Percentiles rank a stretch among this genome's conserved stretches.
phyloP scores from a whole-genome alignment of 805 yeast species.

The Wickerhamomyces tratensis region DNA sequence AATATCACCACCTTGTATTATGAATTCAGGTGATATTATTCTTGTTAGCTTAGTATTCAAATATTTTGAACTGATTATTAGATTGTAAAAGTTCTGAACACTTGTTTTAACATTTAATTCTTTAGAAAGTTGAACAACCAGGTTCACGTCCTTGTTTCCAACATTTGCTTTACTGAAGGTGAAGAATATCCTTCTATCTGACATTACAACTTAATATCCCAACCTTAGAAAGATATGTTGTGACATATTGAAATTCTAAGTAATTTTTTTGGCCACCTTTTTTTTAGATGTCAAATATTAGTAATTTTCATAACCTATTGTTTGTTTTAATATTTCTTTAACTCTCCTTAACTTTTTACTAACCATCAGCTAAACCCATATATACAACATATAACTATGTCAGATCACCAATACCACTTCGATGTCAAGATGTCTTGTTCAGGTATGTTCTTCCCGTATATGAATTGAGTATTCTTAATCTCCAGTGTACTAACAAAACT shows the following conservation, averaged over 20 bases:
- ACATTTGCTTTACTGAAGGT: not conserved
- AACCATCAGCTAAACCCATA: not conserved
- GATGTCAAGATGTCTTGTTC: constrained; percentile 81
- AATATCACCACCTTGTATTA: constrained; percentile 1
- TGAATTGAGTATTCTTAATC: not conserved
- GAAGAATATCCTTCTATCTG: not conserved
- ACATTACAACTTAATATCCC: not conserved
- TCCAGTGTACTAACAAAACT: not conserved
- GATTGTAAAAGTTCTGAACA: not conserved
- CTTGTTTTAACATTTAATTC: not conserved
- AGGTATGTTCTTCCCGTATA: constrained; percentile 24
- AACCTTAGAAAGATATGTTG: too few species aligned
- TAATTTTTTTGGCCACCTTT: too few species aligned
- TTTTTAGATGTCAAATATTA: too few species aligned
- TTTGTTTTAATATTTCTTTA: too few species aligned
- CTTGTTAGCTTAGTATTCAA: not conserved
- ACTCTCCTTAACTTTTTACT: not conserved
- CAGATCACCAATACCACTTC: constrained; percentile 60
- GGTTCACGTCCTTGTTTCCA: not conserved
- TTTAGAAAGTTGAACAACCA: not conserved
- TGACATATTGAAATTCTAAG: too few species aligned
- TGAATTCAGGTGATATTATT: constrained; percentile 1
- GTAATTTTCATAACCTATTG: too few species aligned
- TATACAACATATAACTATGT: constrained; percentile 20
- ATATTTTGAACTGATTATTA: not conserved